Evolutionary conservation across 768 basidiomycete species (phyloP).

Genomic region (Strobilomyces dryophilus): DNA sequence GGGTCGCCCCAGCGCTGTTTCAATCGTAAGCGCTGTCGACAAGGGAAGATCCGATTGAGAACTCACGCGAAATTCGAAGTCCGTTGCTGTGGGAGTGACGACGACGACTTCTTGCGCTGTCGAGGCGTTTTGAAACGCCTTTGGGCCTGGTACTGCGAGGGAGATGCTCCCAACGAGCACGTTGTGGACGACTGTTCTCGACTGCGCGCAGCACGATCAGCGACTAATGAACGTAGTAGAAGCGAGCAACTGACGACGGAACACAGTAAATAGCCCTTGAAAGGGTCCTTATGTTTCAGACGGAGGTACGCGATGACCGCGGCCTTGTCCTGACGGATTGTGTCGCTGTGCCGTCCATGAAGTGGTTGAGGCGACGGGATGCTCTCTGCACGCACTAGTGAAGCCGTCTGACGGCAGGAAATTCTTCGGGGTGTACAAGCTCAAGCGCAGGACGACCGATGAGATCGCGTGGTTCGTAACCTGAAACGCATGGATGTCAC

Average conservation of each 20-base stretch:
- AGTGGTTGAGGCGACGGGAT: background rate
- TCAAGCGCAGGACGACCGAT: constrained; percentile 65
- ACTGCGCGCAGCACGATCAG: constrained; percentile 27
- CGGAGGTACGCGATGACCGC: constrained; percentile 76
- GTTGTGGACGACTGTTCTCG: constrained; percentile 68
- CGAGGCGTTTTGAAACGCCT: constrained; percentile 75
- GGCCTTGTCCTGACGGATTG: constrained; percentile 74
- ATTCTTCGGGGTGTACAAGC: constrained; percentile 81
- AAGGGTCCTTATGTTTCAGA: constrained; percentile 74
- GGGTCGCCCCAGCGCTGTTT: constrained; percentile 66
- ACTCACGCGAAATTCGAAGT: constrained; percentile 52
- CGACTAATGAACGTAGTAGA: background rate
- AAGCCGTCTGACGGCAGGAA: constrained; percentile 55
- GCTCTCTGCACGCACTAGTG: constrained; percentile 51
- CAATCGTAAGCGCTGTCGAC: constrained; percentile 2
- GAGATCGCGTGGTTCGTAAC: constrained; percentile 71
- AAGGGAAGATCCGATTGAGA: constrained; percentile 8
- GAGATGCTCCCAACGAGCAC: constrained; percentile 76
- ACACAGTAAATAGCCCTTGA: constrained; percentile 72
- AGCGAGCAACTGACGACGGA: constrained; percentile 53
- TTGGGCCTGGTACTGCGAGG: constrained; percentile 68
- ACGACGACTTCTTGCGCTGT: constrained; percentile 81
- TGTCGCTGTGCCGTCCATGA: constrained; percentile 45
- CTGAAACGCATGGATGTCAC: constrained; percentile 31
- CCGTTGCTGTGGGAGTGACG: constrained; percentile 54